phyloP scores from a whole-genome alignment of 1,284 basidiomycete species.

The Heterobasidion parviporum region DNA sequence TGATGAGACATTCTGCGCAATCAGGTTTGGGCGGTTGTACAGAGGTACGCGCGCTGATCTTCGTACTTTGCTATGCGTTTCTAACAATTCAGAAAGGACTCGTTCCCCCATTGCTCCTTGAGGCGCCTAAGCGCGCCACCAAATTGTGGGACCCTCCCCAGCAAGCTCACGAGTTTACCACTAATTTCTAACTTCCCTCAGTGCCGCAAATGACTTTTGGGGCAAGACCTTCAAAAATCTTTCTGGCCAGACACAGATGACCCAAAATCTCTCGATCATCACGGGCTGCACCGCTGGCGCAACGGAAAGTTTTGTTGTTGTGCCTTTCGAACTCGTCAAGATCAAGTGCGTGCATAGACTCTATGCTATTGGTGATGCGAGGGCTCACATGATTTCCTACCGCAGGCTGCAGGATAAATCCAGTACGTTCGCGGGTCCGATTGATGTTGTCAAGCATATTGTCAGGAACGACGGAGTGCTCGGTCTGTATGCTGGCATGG shows the following conservation, averaged over 20 bases:
- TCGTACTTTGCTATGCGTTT: not conserved
- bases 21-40: constrained; percentile 78
- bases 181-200: constrained; percentile 17
- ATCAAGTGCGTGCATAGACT: constrained; percentile 51
- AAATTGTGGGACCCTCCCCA: constrained; percentile 70
- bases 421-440: constrained; percentile 82
- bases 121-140: constrained; percentile 96
- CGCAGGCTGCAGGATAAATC: constrained; percentile 84
- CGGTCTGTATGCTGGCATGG: constrained; percentile 90
- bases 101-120: constrained; percentile 87
- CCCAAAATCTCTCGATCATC: constrained; percentile 74
- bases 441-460: constrained; percentile 82
- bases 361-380: not conserved
- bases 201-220: constrained; percentile 92
- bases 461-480: constrained; percentile 72
- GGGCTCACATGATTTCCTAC: not conserved
- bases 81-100: constrained; percentile 44
- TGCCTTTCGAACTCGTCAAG: constrained; percentile 97
- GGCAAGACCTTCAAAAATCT: constrained; percentile 63
- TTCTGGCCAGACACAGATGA: constrained; percentile 79
- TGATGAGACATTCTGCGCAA: not conserved
- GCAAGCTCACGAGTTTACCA: not conserved
- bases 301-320: constrained; percentile 89
- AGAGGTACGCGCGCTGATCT: constrained; percentile 44
- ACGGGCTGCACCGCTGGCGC: constrained; percentile 95